A percentile compares a stretch with the other conserved stretches of the same genome.
These are phyloP conservation scores for Trametes punicea DNA, from an alignment of 768 basidiomycete genomes.

Conservation along the genomic window DNA sequence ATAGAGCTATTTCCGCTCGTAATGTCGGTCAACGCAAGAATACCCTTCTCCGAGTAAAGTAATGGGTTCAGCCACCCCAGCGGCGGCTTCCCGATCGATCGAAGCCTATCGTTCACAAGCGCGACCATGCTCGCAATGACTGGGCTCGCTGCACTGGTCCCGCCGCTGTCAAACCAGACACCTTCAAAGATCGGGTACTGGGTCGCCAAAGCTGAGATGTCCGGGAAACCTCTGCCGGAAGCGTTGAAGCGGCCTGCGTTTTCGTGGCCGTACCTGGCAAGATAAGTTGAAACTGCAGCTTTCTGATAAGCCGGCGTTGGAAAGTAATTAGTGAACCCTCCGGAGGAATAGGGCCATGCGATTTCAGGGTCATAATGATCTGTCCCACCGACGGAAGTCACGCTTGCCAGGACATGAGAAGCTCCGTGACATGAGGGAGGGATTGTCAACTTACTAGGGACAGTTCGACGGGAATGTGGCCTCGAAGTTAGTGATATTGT, in stretches of 20 bases:
- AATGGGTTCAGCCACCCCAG: constrained; percentile 37
- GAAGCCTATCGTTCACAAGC: constrained; percentile 33
- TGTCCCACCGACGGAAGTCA: constrained; percentile 35
- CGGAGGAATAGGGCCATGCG: constrained; percentile 29
- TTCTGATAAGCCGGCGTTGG: constrained; percentile 34
- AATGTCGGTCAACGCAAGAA: constrained; percentile 32
- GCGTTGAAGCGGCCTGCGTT: constrained; percentile 28
- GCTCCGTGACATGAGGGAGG: not conserved
- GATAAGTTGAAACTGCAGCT: constrained; percentile 33
- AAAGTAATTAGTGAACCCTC: constrained; percentile 35
- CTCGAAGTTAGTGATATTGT: constrained; percentile 29
- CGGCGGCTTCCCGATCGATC: constrained; percentile 26
- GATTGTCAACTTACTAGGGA: constrained; percentile 27
- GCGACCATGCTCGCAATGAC: constrained; percentile 33
- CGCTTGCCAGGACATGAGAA: constrained; percentile 11
- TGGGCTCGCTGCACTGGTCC: constrained; percentile 33
- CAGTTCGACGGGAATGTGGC: constrained; percentile 35
- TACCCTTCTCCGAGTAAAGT: constrained; percentile 31
- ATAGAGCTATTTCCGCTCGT: constrained; percentile 23
- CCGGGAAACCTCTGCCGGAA: constrained; percentile 43
- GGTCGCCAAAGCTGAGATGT: constrained; percentile 38
- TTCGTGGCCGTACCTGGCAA: constrained; percentile 28
- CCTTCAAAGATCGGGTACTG: constrained; percentile 25
- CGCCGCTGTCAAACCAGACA: constrained; percentile 21
- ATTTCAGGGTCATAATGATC: constrained; percentile 31